A percentile compares a stretch with the other conserved stretches of the same genome.
These are phyloP conservation scores for Chloromonas sp. DNA, from an alignment of 163 green algal genomes.

Conservation along the genomic window DNA sequence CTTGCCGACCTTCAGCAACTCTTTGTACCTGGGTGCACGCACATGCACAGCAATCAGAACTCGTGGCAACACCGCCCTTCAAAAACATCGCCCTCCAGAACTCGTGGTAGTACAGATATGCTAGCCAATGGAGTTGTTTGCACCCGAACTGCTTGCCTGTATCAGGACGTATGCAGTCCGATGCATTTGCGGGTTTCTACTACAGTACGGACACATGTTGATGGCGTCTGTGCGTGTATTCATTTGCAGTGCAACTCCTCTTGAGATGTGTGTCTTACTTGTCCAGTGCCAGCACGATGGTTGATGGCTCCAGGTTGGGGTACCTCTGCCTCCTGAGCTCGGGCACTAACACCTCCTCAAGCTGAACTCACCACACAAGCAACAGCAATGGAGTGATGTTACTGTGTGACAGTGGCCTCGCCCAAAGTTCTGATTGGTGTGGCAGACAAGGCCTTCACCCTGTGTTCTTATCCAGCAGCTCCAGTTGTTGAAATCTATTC, in stretches of 20 bases:
- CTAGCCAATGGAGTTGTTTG: no score
- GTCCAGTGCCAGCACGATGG: slow-evolving; percentile 37
- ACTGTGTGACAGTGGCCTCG: no score
- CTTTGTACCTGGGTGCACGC: slow-evolving; percentile 10
- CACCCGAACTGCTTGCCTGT: no score
- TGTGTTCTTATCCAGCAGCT: no score
- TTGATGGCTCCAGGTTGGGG: slow-evolving; percentile 16
- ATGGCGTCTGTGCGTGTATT: not conserved
- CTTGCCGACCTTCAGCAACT: slow-evolving; percentile 26
- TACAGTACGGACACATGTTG: not conserved
- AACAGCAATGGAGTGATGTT: no score
- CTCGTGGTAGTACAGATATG: no score
- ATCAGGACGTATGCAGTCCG: not conserved
- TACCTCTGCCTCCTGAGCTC: slow-evolving; percentile 32
- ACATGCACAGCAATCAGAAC: not conserved
- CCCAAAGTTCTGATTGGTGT: no score
- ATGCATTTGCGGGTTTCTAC: not conserved
- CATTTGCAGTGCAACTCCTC: no score
- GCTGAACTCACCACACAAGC: slow-evolving; percentile 6
- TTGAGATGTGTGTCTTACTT: slow-evolving; percentile 2
- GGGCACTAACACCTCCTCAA: slow-evolving; percentile 37
- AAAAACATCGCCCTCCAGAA: not conserved
- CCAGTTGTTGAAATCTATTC: no score
- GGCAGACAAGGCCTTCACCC: no score
- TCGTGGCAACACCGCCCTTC: not conserved